A percentile compares a stretch with the other conserved stretches of the same genome.
Evolutionary conservation across 352 stramenopile genomes (phyloP).

Genomic region (Thalassiosira exigua): DNA sequence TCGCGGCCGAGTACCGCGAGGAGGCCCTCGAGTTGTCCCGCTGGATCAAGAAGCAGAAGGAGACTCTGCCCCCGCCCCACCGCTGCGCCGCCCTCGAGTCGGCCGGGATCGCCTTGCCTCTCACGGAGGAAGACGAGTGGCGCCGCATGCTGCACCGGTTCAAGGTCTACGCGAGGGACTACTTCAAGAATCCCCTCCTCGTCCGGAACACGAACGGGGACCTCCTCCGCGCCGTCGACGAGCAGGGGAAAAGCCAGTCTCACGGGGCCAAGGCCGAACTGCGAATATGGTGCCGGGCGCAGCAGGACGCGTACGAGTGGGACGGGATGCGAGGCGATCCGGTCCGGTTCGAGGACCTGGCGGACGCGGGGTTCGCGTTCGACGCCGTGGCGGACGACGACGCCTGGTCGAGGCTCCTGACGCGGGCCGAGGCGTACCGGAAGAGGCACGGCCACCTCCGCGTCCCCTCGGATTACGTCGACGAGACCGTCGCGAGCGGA

Average conservation of each 20-base stretch:
- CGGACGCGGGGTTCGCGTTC: constrained; percentile 24
- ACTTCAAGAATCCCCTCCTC: constrained; percentile 12
- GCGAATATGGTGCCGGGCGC: neutral
- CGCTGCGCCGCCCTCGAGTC: neutral
- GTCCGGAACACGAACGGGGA: constrained; percentile 9
- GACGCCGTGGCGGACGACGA: constrained; percentile 14
- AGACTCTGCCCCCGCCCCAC: neutral
- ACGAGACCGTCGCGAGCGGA: neutral
- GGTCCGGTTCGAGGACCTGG: constrained; percentile 1
- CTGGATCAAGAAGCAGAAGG: neutral
- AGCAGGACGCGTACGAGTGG: neutral
- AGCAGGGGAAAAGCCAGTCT: neutral
- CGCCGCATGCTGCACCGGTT: neutral
- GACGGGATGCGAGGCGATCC: neutral
- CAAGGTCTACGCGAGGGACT: constrained; percentile 2
- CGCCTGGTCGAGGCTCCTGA: neutral
- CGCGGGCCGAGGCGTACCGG: neutral
- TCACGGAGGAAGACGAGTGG: constrained; percentile 10
- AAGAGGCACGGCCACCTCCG: constrained; percentile 13
- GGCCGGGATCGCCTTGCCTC: neutral
- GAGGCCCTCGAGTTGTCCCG: neutral
- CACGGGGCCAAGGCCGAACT: neutral
- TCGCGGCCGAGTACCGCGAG: neutral
- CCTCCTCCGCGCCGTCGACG: constrained; percentile 2
- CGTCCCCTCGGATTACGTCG: constrained; percentile 5